Evolutionary conservation across 2,329 filamentous ascomycete species (phyloP), one percentile per base, ranked within the genome.

Genomic region (Sarocladium kiliense): DNA sequence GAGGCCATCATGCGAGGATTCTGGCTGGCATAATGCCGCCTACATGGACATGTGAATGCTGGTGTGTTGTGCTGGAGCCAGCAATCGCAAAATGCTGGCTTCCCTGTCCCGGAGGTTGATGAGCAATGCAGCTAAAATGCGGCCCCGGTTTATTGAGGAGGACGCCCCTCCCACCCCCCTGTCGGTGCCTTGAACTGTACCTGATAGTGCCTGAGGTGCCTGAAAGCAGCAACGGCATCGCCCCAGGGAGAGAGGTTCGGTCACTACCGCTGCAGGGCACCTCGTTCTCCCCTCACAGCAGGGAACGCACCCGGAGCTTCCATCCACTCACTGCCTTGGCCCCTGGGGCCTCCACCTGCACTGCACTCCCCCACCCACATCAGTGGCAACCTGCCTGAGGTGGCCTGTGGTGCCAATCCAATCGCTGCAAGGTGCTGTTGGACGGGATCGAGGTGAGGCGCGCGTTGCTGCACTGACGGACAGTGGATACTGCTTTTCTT

Each of bases 101-200:
- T n/a, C n/a, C n/a, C n/a, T 21, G 44, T 23, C 25, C 44, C 3
- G 23, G 44, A 47, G 12, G 25, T 6, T n/a, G n/a, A n/a, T n/a
- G 11, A 23, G 44, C 44, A 47, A 47, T 47, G 44, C 44, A 47
- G 44, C 44, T 47, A 47, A 44, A 47, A 47, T 47, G 44, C 44
- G 44, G 44, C 44, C 44, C 44, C 44, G 21, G 18, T 47, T 47
- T 47, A 27, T 10, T 16, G 18, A 12, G n/a, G 41, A 16, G n/a
- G 7, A 7, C 12, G 12, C 36, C 21, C 18, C 18, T 25, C 21
- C 41, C 41, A 21, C 41, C 18, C 41, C 41, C 41, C 19, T 44
- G 36, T 19, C 7, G n/a, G 18, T 44, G 18, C 41, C 18, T 16
- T 44, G 41, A 25, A 6, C 41, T 18, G 21, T 21, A 12, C 7